phyloP scores from a whole-genome alignment of 345 rosid species.

The Rhodamnia argentea region DNA sequence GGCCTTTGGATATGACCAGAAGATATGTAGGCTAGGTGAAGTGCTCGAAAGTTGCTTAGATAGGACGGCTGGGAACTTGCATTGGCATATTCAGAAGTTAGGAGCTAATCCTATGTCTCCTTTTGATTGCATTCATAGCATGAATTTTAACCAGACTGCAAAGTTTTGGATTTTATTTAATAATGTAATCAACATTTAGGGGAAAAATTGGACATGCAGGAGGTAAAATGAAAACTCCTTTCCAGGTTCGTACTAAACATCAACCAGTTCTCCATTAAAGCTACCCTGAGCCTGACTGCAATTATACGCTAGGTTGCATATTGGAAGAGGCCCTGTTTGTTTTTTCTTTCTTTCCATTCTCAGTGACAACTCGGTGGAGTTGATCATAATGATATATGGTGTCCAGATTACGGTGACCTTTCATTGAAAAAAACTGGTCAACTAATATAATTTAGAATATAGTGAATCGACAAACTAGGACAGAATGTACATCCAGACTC shows the following conservation, averaged over 20 bases:
- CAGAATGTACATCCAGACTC: background rate
- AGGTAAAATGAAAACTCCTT: background rate
- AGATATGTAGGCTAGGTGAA: background rate
- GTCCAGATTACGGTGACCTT: background rate
- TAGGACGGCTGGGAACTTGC: background rate
- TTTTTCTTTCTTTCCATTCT: background rate
- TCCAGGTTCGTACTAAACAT: background rate
- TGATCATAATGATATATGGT: background rate
- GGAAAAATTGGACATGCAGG: background rate
- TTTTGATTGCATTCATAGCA: background rate
- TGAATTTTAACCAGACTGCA: background rate
- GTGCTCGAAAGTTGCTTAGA: background rate
- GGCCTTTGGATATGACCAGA: background rate
- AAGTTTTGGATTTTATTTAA: background rate
- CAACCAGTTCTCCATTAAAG: background rate
- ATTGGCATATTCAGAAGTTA: background rate
- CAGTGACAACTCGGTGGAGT: background rate
- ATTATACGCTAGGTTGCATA: background rate
- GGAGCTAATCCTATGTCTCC: background rate
- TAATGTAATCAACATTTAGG: background rate
- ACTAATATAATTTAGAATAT: background rate
- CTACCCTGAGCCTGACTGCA: background rate
- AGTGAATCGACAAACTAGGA: background rate
- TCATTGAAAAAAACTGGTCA: background rate
- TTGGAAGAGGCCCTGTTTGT: background rate